Conservation (phyloP, 2,329 filamentous ascomycete species). For the Aspergillus ochraceus region DNA sequence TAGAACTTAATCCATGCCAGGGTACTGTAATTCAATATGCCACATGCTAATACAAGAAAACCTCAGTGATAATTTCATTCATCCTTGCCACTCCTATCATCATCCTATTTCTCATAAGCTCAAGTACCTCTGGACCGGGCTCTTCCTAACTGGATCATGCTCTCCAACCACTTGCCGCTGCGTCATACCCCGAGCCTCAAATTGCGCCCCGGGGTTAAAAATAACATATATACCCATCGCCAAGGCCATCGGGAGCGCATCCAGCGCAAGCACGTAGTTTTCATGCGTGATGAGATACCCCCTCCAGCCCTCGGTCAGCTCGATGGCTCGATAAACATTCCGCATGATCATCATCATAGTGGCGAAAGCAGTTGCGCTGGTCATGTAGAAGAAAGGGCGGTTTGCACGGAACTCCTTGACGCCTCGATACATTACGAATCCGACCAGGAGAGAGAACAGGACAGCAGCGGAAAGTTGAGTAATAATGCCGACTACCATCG, state of each 20-base stretch:
- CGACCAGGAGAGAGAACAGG: background rate
- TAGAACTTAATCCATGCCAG: too few species aligned
- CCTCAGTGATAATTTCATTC: too few species aligned
- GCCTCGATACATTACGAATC: background rate
- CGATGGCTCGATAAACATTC: slow-evolving; percentile 45
- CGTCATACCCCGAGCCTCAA: too few species aligned
- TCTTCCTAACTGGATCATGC: too few species aligned
- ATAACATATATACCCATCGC: background rate
- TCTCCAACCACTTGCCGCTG: too few species aligned
- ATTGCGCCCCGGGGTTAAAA: background rate
- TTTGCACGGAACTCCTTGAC: slow-evolving; percentile 37
- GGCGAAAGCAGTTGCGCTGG: slow-evolving; percentile 23
- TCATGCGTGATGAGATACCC: slow-evolving; percentile 42
- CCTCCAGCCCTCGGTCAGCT: slow-evolving; percentile 45
- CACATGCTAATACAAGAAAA: too few species aligned
- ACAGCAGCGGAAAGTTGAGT: slow-evolving; percentile 52
- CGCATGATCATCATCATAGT: slow-evolving; percentile 40
- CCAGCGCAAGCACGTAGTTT: slow-evolving; percentile 11
- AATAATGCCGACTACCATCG: slow-evolving; percentile 50
- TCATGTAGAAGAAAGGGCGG: slow-evolving; percentile 32
- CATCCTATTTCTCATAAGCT: too few species aligned
- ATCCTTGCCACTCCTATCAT: too few species aligned
- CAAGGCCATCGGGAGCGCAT: slow-evolving; percentile 14
- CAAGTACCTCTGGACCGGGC: too few species aligned
- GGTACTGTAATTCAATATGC: too few species aligned